Conservation (phyloP, 78 protist species). For the Trichosphaerium sp. region DNA sequence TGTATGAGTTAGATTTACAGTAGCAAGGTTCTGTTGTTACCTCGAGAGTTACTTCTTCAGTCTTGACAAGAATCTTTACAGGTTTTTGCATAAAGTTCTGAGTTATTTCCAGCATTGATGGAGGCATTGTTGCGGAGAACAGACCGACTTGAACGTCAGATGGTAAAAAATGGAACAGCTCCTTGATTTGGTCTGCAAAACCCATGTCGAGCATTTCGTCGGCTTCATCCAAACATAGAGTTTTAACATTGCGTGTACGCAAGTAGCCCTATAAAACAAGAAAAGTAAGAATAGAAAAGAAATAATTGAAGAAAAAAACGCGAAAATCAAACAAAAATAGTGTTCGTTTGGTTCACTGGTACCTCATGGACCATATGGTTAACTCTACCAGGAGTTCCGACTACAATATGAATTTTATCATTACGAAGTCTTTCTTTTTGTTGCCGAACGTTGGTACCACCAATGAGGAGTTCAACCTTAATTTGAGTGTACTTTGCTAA, state of each 20-base stretch:
- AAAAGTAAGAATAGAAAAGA: neutral
- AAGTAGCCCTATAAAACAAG: no score
- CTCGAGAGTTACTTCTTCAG: conserved; percentile 52
- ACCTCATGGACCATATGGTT: neutral
- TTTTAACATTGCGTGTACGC: neutral
- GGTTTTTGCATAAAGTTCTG: conserved; percentile 50
- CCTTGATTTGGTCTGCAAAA: conserved; percentile 33
- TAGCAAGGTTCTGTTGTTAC: no score
- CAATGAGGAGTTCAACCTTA: neutral
- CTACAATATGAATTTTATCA: conserved; percentile 1
- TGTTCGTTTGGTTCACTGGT: no score
- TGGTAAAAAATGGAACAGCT: conserved; percentile 5
- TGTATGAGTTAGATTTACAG: no score
- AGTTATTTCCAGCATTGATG: conserved; percentile 18
- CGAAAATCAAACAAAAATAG: no score
- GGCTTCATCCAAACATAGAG: conserved; percentile 39
- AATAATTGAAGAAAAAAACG: no score
- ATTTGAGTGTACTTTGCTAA: neutral
- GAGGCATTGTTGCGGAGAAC: conserved; percentile 52
- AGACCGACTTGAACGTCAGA: no score
- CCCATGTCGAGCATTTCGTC: conserved; percentile 27
- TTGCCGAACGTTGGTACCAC: no score
- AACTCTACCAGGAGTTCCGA: conserved; percentile 26
- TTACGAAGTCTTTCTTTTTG: no score
- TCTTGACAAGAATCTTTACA: conserved; percentile 23